Evolutionary conservation across 768 basidiomycete species (phyloP), one percentile per base, ranked within the genome.

Genomic region (Lactifluus subvellereus): DNA sequence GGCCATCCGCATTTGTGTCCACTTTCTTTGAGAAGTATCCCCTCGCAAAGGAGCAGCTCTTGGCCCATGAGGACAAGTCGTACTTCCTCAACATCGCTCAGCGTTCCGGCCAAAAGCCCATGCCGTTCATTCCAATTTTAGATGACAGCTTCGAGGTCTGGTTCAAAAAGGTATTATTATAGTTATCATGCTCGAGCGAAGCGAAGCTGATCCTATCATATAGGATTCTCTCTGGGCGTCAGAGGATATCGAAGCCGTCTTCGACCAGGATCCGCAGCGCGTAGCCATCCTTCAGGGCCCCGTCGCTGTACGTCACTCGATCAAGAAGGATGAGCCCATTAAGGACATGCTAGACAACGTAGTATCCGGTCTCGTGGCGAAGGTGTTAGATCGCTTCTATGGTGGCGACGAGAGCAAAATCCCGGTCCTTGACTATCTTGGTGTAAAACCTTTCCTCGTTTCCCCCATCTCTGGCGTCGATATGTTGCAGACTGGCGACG

Each of bases 211-310:
- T 51, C 61, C 30, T 48, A 54, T 65, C 64, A 68, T 55, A 22
- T 68, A 93, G 91, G 96, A 98, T 74, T 98, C 96, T 7, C 84
- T 98, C 11, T 98, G 96, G 95, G 90, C 91, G 45, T 91, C 94
- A 2, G 96, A 98, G 75, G 97, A 99, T 73, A 94, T 98, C 67
- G 97, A 98, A 65, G 96, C 95, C 14, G 94, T 99, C 47, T 97
- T 98, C 71, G 97, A 98, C 76, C 94, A 96, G 77, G 97, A 98
- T 74, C 96, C 96, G 30, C 92, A 99, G 74, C 89, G 97, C 65
- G 95, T 98, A 32, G 96, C 94, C 71, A 96, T 99, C 69, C 84
- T 99, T 57, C 94, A 97, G 76, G 97, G 97, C 22, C 97, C 97
- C 14, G 89, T 99, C 54, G 94, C 97, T 1, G 93, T 85, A 65